These are phyloP conservation scores for Juncus effusus DNA, from an alignment of 176 grass and related monocot genomes.

Conservation along the genomic window DNA sequence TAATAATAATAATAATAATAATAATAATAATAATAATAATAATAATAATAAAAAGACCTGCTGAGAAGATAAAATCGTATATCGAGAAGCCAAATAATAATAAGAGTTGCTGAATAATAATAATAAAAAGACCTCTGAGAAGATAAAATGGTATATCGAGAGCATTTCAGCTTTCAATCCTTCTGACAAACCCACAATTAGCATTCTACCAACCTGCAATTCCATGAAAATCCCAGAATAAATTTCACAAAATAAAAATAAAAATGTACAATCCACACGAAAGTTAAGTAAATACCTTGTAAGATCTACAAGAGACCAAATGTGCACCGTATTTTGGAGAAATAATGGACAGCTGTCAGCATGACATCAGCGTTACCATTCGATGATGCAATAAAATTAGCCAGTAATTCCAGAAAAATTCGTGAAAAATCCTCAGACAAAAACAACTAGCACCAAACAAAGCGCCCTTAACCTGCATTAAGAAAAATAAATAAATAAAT, in stretches of 20 bases:
- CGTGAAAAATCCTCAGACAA: slow-evolving; percentile 65
- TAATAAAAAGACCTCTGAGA: too few species aligned
- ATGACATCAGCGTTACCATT: slow-evolving; percentile 37
- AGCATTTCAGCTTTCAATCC: slow-evolving; percentile 68
- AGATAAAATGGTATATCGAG: slow-evolving; percentile 43
- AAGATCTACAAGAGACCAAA: slow-evolving; percentile 57
- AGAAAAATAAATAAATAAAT: not conserved
- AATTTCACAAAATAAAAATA: too few species aligned
- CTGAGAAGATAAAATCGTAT: too few species aligned
- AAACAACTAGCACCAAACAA: slow-evolving; percentile 67
- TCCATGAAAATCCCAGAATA: slow-evolving; percentile 9
- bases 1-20: too few species aligned
- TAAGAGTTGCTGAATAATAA: too few species aligned
- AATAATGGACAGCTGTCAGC: slow-evolving; percentile 47
- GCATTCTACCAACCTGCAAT: slow-evolving; percentile 54
- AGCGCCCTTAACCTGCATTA: slow-evolving; percentile 59
- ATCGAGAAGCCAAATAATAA: too few species aligned
- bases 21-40: too few species aligned
- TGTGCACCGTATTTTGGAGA: slow-evolving; percentile 62
- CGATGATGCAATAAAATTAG: slow-evolving; percentile 41
- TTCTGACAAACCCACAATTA: slow-evolving; percentile 42
- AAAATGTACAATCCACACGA: too few species aligned
- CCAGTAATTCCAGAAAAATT: slow-evolving; percentile 49
- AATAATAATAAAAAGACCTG: slow-evolving; percentile 28
- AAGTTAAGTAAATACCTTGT: too few species aligned